Conservation (phyloP, 2,329 filamentous ascomycete species). For the Neoarthrinium moseri region DNA sequence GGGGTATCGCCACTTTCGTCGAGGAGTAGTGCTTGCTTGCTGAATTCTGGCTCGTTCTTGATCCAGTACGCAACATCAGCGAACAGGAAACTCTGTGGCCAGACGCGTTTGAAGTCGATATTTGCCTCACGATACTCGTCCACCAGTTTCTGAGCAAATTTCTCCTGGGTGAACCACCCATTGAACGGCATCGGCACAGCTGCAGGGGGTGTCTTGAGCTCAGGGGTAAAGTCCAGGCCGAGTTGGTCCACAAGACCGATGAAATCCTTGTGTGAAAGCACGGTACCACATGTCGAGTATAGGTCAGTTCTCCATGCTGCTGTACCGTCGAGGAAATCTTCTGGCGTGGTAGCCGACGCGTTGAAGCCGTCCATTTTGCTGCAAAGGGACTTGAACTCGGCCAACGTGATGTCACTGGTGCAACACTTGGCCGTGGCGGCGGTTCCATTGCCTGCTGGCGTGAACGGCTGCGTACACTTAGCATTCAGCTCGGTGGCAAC, state of each 20-base stretch:
- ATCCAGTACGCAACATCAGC: slow-evolving; percentile 68
- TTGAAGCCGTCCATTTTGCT: slow-evolving; percentile 69
- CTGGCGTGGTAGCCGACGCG: slow-evolving; percentile 53
- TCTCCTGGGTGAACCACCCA: slow-evolving; percentile 61
- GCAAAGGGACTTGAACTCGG: slow-evolving; percentile 67
- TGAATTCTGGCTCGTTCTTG: slow-evolving; percentile 58
- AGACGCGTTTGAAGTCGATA: slow-evolving; percentile 55
- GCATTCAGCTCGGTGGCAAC: slow-evolving; percentile 58
- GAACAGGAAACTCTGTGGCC: slow-evolving; percentile 65
- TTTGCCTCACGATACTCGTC: slow-evolving; percentile 55
- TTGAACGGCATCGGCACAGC: slow-evolving; percentile 69
- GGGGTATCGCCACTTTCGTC: slow-evolving; percentile 59
- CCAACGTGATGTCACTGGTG: slow-evolving; percentile 67
- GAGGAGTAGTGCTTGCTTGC: slow-evolving; percentile 61
- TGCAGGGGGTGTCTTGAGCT: slow-evolving; percentile 59
- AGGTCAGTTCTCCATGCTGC: slow-evolving; percentile 64
- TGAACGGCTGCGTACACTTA: slow-evolving; percentile 63
- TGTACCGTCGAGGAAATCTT: slow-evolving; percentile 58
- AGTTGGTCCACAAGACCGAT: slow-evolving; percentile 57
- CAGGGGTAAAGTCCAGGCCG: slow-evolving; percentile 63
- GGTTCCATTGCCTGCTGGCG: slow-evolving; percentile 48
- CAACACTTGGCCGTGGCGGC: slow-evolving; percentile 65
- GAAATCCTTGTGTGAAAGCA: slow-evolving; percentile 61
- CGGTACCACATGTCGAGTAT: slow-evolving; percentile 62
- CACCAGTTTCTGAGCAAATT: slow-evolving; percentile 64